Evolutionary conservation across 805 yeast species (phyloP), one percentile per base, ranked within the genome.

Genomic region (Hanseniaspora jakobsenii): DNA sequence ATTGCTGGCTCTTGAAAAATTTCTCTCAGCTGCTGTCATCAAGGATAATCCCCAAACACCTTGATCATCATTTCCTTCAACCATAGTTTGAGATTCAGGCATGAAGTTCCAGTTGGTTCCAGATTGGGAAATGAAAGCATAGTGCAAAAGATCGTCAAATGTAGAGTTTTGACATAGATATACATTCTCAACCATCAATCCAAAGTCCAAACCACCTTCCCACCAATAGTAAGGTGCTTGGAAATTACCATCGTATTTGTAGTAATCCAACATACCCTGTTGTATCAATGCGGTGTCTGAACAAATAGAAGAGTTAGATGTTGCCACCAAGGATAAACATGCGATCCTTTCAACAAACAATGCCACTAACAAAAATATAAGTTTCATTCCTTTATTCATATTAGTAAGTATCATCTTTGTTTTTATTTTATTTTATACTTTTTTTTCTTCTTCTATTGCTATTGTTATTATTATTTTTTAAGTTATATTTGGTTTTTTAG

Each of bases 61-160:
- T 66, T 89, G 97, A 67, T 89, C 97, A 69, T 89, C 98, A 58
- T 89, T 89, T 56, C 97, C 98, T 64, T 89, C 96, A 2, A 94
- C 82, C 28, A 86, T 77, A 9, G 87, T 75, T 63, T 87, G 95
- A 61, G 85, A 84, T 49, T 76, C 65, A 4, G 96, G 95, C 61
- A 89, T 77, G 62, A 77, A 91, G 63, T 89, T 79, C 65, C 75
- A 66, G 58, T 77, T 69, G 9, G 72, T 73, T 38, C 89, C 89
- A 8, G 75, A 73, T 62, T 89, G 97, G 55, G 74, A 77, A 41
- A 73, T 56, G 32, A 46, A 28, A 12, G 91, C 85, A 10, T 69
- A 65, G 54, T 71, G 71, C 48, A 85, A 66, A 14, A 72, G 46
- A 2, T 66, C 65, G 44, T 72, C 75, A 54, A 70, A 81, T 1